Evolutionary conservation across 371 early-diverging fungal species (phyloP), one percentile per base, ranked within the genome.

Genomic region (Mortierella polycephala): DNA sequence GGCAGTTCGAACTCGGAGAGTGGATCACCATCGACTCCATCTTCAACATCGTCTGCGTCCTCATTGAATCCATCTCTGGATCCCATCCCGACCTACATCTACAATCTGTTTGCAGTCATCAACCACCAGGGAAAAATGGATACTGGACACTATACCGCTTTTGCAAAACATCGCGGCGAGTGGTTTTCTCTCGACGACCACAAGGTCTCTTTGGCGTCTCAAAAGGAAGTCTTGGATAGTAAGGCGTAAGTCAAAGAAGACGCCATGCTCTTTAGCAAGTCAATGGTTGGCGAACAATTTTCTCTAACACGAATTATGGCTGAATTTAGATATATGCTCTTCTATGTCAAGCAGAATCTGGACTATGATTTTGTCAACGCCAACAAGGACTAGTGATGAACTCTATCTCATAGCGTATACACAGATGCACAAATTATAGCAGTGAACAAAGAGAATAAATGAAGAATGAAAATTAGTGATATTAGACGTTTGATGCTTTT

Each of bases 101-200:
- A 98, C 75, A 83, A 87, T 1, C 81, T 98, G 44, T 96, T 96
- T 84, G 94, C 96, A 1, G 96, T 98, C 5, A 91, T 97, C 30
- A 94, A 93, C 57, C 98, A 98, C 62, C 88, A 90, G 60, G 98
- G 98, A 14, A 89, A 88, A 60, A 82, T 97, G 69, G 95, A 98
- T 61, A 95, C 96, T 0, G 98, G 98, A 5, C 98, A 98, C 80
- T 98, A 98, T 77, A 95, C 94, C 5, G 91, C 93, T 60, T 95
- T 85, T 71, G 93, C 92, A 5, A 88, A 88, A 60, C 88, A 88
- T 62, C 89, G 96, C 21, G 92, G 89, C 45, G 87, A 94, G 92
- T 98, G 98, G 98, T 97, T 93, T 77, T 82, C 84, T 39, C 94
- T 98, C 70, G 97, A 98, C 73, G 98, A 98, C 74, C 92, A 94